Evolutionary conservation across 768 basidiomycete genomes (phyloP).

Genomic region (Russula lepida): DNA sequence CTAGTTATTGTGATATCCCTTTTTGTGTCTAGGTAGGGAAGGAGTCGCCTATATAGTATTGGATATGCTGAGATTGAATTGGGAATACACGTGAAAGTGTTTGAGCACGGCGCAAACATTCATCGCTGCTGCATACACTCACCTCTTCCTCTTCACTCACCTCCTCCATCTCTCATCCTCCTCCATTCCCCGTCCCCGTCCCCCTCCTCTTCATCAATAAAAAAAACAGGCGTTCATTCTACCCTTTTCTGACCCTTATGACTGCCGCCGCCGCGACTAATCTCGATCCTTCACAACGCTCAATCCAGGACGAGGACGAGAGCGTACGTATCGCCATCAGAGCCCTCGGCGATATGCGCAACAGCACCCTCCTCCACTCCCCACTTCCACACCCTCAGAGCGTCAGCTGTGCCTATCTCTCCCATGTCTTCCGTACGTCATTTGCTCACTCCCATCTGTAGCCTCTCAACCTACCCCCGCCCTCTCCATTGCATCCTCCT

Average conservation of each 20-base stretch:
- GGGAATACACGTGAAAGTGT: constrained; percentile 11
- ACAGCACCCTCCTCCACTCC: background rate
- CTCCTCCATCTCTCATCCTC: background rate
- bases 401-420: constrained; percentile 23
- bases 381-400: constrained; percentile 17
- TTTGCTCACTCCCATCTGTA: constrained; percentile 5
- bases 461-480: constrained; percentile 32
- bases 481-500: constrained; percentile 28
- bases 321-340: constrained; percentile 70
- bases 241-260: constrained; percentile 3
- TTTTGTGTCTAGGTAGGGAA: constrained; percentile 4
- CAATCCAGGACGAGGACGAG: constrained; percentile 55
- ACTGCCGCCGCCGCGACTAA: constrained; percentile 6
- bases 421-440: background rate
- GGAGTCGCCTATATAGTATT: constrained; percentile 11
- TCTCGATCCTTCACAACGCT: constrained; percentile 3
- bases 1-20: constrained; percentile 1
- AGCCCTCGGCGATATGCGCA: constrained; percentile 71
- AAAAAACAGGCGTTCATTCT: background rate
- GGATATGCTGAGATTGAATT: constrained; percentile 9
- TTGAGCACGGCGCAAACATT: background rate
- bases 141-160: background rate
- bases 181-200: background rate
- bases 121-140: background rate
- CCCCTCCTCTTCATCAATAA: background rate